Base-by-base conservation (phyloP, 2,329 filamentous ascomycete genomes). In the Neophaeococcomyces aloes region DNA sequence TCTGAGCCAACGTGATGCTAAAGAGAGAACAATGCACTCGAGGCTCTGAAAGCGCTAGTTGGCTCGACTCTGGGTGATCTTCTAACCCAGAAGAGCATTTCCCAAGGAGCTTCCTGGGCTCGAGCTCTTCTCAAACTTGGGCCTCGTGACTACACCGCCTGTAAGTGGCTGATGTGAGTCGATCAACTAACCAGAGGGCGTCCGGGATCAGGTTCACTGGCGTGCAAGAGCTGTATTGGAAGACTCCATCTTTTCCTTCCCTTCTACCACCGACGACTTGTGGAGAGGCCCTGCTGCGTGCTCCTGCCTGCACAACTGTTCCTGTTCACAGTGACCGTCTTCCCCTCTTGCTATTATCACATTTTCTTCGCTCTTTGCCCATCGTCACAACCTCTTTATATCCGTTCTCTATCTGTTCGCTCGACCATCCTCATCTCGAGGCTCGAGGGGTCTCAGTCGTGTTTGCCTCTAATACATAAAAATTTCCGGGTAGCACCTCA, bases 331-430 rank as follows among this genome's bases (percentile, higher is more conserved):
- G 13, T 14, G 13, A 21, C 31, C 29, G n/a, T 21, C 17, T 30
- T 38, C 21, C 34, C 41, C 34, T 38, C 41, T 44, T 30, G 15
- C 25, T n/a, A 14, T 33, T 18, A 18, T 33, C 31, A 14, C 31
- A 18, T 33, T 33, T 18, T 33, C 31, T 18, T 33, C n/a, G 7
- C 27, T 30, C 17, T 25, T 38, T 15, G 13, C 34, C 4, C 40
- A 43, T 37, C 41, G 37, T 31, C 41, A 38, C 34, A 25, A 25
- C 30, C 25, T 33, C 33, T 44, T 44, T 33, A 13, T 15, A 29
- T 38, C 41, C 34, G 27, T 38, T 44, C 33, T 44, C 34, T n/a
- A n/a, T 37, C 41, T 27, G 17, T 44, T 42, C 23, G 11, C 13
- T 21, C 18, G 30, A 29, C 14, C 25, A 30, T 18, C 30, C 39